Base-by-base conservation (phyloP, 805 yeast genomes). In the Lipomyces starkeyi region DNA sequence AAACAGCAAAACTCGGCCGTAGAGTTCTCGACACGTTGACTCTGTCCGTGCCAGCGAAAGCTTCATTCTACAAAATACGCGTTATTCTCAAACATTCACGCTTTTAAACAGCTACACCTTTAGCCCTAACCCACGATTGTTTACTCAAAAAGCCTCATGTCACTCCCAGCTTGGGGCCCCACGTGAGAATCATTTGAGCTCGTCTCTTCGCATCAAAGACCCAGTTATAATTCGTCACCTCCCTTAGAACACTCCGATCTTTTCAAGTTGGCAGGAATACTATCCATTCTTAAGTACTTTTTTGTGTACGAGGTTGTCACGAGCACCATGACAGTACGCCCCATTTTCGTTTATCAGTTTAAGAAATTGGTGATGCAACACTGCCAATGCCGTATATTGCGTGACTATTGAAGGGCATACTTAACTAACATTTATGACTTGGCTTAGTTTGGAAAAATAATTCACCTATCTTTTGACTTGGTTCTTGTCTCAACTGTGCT, bases 391-490 rank as follows among this genome's bases (percentile, higher is more conserved):
- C 9, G 22, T 49, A 47, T 58, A 2, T 29, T 29, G 32, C 35
- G 22, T 37, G 25, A 59, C 35, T 56, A 52, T 20, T 27, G 57
- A 20, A 27, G 6, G n/a, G 25, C 57, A n/a, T n/a, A 43, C 49
- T 43, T 43, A 7, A n/a, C 49, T 43, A 43, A 43, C 22, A 43
- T 43, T 43, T 43, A 3, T 17, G 22, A 2, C 9, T 17, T n/a
- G 8, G 8, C 40, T 17, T 43, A 84, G 91, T 71, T 90, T 54
- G 92, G 93, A 2, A 86, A 83, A 76, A 72, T 88, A 65, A 77
- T 90, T 11, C 97, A 92, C 78, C 86, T 86, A 73, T 85, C 94
- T 0, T 74, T 92, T 65, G 98, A 93, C 76, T 83, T 93, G 70
- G 86, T 93, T 2, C 81, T 93, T 66, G 81, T 91, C 8, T 91